Base-by-base conservation (phyloP, 208 protist genomes). In the Trypanosomatidae sp. region DNA sequence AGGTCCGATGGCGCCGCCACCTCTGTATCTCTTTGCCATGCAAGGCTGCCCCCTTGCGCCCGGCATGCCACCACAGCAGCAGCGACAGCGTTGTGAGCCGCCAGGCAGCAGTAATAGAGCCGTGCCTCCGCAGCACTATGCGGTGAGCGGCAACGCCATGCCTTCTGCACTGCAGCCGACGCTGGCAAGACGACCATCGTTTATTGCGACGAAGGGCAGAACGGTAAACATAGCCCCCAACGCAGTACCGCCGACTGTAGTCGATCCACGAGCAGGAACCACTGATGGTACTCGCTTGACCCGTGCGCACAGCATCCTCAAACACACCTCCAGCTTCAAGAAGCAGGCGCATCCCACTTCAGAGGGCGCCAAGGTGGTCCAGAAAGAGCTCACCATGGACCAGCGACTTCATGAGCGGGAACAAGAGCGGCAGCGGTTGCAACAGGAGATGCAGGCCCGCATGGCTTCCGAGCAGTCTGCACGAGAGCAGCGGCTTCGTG, bases 251-350 rank as follows among this genome's bases (percentile, higher is more conserved):
- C 33, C 3, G n/a, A 12, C 58, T 2, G 36, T 6, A 30, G 36
- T 28, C 9, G 52, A 22, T 44, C 5, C 52, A 3, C 59, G 55
- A 60, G 19, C 62, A 36, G n/a, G 8, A 33, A 6, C 41, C 9
- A 44, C 41, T 67, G 44, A 5, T 43, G 15, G 15, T 33, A 60
- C 50, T 30, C 65, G 12, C 17, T 52, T 82, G 68, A 25, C 47
- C 5, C 72, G 72, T 30, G 62, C 62, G 36, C 56, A 56, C 25
- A 82, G 77, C 49, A 82, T 82, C 56, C 56, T 76, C 5, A 75
- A 76, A 15, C 69, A 64, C 56, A 59, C 65, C 5, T 81, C 76
- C 1, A 81, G 82, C 75, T 87, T 87, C 60, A 83, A 79, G 60
- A 84, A 81, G 59, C 62, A 43, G 17, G 49, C 71, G 60, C 43